These are phyloP conservation scores for Detonula confervacea DNA, from an alignment of 352 stramenopile species.

Conservation along the genomic window DNA sequence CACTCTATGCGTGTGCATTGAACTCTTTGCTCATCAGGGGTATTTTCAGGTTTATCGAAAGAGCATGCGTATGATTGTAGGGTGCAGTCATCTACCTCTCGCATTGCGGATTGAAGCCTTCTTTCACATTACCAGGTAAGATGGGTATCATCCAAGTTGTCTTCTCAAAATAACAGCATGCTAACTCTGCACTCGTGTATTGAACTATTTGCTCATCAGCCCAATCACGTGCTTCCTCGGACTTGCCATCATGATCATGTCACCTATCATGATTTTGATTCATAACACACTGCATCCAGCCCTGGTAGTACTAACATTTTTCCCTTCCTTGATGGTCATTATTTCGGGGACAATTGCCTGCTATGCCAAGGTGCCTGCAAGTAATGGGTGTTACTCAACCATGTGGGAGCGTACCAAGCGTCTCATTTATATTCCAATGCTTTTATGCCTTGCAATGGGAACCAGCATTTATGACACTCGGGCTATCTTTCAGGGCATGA, in stretches of 20 bases:
- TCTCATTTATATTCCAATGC: conserved; percentile 11
- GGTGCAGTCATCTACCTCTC: conserved; percentile 11
- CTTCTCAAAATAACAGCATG: too few species aligned
- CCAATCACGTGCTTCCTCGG: conserved; percentile 1
- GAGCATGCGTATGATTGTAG: conserved; percentile 5
- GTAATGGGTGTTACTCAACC: conserved; percentile 27
- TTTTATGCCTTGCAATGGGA: conserved; percentile 7
- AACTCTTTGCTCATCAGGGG: too few species aligned
- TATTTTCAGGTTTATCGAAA: conserved; percentile 32
- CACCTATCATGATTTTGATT: background rate
- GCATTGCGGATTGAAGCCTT: conserved; percentile 28
- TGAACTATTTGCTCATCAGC: too few species aligned
- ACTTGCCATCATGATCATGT: conserved; percentile 5
- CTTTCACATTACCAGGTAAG: conserved; percentile 29
- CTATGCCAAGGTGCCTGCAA: conserved; percentile 15
- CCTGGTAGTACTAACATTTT: background rate
- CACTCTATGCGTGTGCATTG: too few species aligned
- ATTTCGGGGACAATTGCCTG: background rate
- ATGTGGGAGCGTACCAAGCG: conserved; percentile 13
- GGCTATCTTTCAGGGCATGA: conserved; percentile 28
- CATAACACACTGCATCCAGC: background rate
- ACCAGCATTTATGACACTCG: conserved; percentile 26
- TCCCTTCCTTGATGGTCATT: background rate
- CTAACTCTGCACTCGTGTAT: too few species aligned
- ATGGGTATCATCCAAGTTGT: too few species aligned